phyloP scores from a whole-genome alignment of 176 grass and related monocot species.

The Canna indica region DNA sequence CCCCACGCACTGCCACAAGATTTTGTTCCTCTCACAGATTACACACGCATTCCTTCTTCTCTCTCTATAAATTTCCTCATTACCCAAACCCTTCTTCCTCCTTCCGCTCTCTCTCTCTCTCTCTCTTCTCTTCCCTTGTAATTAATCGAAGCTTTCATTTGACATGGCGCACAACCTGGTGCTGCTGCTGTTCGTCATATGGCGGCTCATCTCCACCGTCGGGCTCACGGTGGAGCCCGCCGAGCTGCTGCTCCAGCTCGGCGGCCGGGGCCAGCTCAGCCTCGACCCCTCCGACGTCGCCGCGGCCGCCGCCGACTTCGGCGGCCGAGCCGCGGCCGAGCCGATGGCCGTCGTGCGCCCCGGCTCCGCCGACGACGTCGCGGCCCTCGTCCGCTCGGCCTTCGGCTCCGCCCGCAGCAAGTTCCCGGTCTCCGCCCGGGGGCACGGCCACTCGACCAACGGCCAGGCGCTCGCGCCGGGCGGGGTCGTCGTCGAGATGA shows the following conservation, averaged over 20 bases:
- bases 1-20: slow-evolving; percentile 9
- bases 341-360: slow-evolving; percentile 59
- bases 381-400: slow-evolving; percentile 32
- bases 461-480: slow-evolving; percentile 64
- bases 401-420: slow-evolving; percentile 30
- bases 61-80: background rate
- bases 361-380: slow-evolving; percentile 39
- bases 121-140: background rate
- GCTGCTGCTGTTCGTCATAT: slow-evolving; percentile 39
- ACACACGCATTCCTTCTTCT: background rate
- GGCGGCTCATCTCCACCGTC: slow-evolving; percentile 57
- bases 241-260: slow-evolving; percentile 35
- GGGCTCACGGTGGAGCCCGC: slow-evolving; percentile 36
- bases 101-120: slow-evolving; percentile 8
- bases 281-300: slow-evolving; percentile 42
- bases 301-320: slow-evolving; percentile 59
- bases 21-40: slow-evolving; percentile 16
- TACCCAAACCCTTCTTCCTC: background rate
- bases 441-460: slow-evolving; percentile 77
- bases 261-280: slow-evolving; percentile 27
- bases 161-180: slow-evolving; percentile 39
- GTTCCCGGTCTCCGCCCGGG: slow-evolving; percentile 58
- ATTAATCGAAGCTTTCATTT: background rate
- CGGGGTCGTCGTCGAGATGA: slow-evolving; percentile 78
- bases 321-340: slow-evolving; percentile 29